Evolutionary conservation across 306 rosid genomes (phyloP).

Genomic region (Quercus parvula): DNA sequence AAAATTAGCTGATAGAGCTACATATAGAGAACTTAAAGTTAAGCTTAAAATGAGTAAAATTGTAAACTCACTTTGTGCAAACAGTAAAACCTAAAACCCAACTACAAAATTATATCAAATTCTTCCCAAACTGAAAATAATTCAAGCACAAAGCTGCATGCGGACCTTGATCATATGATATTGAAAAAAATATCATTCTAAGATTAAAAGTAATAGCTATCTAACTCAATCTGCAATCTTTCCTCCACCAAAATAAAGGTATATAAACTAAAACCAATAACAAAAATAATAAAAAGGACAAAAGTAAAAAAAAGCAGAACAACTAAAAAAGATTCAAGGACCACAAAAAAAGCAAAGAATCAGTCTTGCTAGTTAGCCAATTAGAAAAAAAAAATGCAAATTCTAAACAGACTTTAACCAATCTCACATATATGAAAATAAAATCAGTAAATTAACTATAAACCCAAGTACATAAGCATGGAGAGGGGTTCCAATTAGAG

Average conservation of each 20-base stretch:
- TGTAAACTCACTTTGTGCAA: conserved; percentile 14
- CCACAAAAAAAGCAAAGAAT: conserved; percentile 20
- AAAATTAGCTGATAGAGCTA: conserved; percentile 14
- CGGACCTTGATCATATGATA: conserved; percentile 33
- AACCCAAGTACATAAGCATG: conserved; percentile 19
- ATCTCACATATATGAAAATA: background rate
- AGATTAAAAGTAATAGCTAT: conserved; percentile 6
- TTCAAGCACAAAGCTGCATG: conserved; percentile 30
- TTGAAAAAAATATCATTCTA: background rate
- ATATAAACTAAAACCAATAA: background rate
- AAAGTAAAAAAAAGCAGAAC: background rate
- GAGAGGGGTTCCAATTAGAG: conserved; percentile 26
- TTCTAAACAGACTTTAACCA: conserved; percentile 15
- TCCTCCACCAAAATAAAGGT: background rate
- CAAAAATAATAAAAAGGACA: background rate
- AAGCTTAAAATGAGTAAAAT: background rate
- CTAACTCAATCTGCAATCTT: conserved; percentile 9
- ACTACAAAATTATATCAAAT: conserved; percentile 14
- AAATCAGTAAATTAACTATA: conserved; percentile 2
- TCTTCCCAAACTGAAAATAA: background rate
- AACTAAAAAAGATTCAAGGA: conserved; percentile 1
- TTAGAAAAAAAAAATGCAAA: conserved; percentile 17
- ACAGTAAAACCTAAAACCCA: conserved; percentile 22
- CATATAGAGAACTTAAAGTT: background rate
- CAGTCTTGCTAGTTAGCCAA: conserved; percentile 21